Evolutionary conservation across 139 green algal genomes (phyloP).

Genomic region (Coccomyxa sp.): DNA sequence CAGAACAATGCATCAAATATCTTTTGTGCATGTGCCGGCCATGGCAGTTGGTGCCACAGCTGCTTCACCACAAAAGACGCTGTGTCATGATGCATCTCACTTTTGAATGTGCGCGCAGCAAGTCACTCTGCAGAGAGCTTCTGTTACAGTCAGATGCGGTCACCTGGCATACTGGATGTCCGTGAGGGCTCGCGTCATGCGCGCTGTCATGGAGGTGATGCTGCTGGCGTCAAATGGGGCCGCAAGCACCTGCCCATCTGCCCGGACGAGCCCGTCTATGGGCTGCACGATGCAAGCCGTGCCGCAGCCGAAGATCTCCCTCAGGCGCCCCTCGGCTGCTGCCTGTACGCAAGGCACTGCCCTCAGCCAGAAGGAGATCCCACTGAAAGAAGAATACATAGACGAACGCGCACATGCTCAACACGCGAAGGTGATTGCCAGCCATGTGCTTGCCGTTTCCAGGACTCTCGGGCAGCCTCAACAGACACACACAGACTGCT

Average conservation of each 20-base stretch:
- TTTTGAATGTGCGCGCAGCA: not conserved
- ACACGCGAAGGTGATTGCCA: not conserved
- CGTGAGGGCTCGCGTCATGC: slow-evolving; percentile 30
- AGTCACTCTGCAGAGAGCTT: not conserved
- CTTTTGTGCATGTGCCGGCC: too few species aligned
- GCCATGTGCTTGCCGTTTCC: not conserved
- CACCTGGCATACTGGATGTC: slow-evolving; percentile 65
- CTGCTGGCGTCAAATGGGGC: not conserved
- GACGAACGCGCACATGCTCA: too few species aligned
- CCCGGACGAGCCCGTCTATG: slow-evolving; percentile 35
- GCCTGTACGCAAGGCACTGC: slow-evolving; percentile 12
- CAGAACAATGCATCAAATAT: too few species aligned
- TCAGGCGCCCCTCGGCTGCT: slow-evolving; percentile 34
- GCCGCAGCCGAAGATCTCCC: slow-evolving; percentile 76
- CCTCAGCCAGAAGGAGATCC: not conserved
- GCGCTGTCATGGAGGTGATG: slow-evolving; percentile 14
- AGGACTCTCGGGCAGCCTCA: too few species aligned
- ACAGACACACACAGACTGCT: too few species aligned
- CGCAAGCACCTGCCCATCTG: slow-evolving; percentile 15
- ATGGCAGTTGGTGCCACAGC: too few species aligned
- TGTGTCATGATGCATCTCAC: not conserved
- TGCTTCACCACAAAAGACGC: not conserved
- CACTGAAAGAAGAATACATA: not conserved
- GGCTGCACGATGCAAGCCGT: slow-evolving; percentile 80
- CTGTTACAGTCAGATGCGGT: slow-evolving; percentile 16